Evolutionary conservation across 2,329 filamentous ascomycete species (phyloP).

Genomic region (Aspergillus udagawae): DNA sequence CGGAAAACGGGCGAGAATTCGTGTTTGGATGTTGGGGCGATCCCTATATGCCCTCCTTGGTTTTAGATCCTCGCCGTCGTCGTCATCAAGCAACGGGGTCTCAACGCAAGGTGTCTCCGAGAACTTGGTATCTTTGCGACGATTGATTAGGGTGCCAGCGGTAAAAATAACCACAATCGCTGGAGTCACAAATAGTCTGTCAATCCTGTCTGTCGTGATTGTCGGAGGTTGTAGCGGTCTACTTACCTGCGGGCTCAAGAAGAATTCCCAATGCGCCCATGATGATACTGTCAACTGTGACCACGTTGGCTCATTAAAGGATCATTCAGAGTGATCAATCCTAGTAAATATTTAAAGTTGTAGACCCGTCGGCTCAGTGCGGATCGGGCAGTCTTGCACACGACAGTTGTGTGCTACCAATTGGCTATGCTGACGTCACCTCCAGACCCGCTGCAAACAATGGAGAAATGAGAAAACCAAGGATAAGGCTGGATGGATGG

Average conservation of each 20-base stretch:
- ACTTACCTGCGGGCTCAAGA: slow-evolving; percentile 16
- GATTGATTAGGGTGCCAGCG: slow-evolving; percentile 12
- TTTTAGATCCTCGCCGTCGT: slow-evolving; percentile 3
- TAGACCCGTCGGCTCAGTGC: neutral
- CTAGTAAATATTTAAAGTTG: neutral
- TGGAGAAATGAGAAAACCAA: neutral
- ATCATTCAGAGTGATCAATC: neutral
- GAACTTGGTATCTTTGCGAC: slow-evolving; percentile 4
- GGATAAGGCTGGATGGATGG: neutral
- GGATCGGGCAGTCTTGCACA: neutral
- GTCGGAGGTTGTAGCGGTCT: neutral
- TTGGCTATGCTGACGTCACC: neutral
- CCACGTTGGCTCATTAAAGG: neutral
- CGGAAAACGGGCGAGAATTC: slow-evolving; percentile 23
- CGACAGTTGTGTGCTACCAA: neutral
- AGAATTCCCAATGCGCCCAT: slow-evolving; percentile 13
- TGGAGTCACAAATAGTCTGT: neutral
- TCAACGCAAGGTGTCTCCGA: slow-evolving; percentile 8
- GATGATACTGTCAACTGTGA: neutral
- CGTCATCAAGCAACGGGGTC: slow-evolving; percentile 9
- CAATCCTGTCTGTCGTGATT: neutral
- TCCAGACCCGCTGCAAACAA: neutral
- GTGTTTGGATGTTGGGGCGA: slow-evolving; percentile 15
- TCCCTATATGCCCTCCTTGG: slow-evolving; percentile 1
- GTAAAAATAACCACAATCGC: slow-evolving; percentile 14